Evolutionary conservation across 208 protist species (phyloP).

Genomic region (Leishmania amazonensis): DNA sequence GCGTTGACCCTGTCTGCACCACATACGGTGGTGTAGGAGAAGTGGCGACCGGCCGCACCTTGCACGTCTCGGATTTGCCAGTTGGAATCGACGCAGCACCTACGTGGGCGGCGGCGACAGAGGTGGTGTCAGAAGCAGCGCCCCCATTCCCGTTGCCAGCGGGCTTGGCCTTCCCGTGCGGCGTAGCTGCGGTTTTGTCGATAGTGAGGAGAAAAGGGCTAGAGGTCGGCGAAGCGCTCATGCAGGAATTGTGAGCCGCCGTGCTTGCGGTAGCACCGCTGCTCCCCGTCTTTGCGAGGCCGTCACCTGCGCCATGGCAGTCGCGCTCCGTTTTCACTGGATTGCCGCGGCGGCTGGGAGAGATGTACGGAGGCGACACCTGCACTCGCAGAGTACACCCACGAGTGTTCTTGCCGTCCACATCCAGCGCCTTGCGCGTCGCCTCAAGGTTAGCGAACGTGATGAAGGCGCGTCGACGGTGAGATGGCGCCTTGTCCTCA

Average conservation of each 20-base stretch:
- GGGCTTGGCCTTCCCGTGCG: not conserved
- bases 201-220: not conserved
- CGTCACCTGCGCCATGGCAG: not conserved
- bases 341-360: constrained; percentile 54
- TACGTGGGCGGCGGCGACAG: not conserved
- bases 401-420: constrained; percentile 82
- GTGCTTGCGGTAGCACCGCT: not conserved
- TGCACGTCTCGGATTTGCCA: not conserved
- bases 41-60: not conserved
- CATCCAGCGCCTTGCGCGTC: constrained; percentile 57
- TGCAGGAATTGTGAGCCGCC: not conserved
- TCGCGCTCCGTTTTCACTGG: constrained; percentile 34
- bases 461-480: constrained; percentile 69
- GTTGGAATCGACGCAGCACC: not conserved
- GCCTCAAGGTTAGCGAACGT: constrained; percentile 61
- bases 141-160: not conserved
- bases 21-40: not conserved
- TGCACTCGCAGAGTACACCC: constrained; percentile 84
- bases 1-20: not conserved
- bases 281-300: not conserved
- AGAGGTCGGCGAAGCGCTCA: constrained; percentile 1
- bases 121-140: not conserved
- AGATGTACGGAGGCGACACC: constrained; percentile 81
- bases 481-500: constrained; percentile 64
- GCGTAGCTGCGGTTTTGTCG: not conserved